Conservation (phyloP, 768 basidiomycete species). For the Boletus rubescentipes region DNA sequence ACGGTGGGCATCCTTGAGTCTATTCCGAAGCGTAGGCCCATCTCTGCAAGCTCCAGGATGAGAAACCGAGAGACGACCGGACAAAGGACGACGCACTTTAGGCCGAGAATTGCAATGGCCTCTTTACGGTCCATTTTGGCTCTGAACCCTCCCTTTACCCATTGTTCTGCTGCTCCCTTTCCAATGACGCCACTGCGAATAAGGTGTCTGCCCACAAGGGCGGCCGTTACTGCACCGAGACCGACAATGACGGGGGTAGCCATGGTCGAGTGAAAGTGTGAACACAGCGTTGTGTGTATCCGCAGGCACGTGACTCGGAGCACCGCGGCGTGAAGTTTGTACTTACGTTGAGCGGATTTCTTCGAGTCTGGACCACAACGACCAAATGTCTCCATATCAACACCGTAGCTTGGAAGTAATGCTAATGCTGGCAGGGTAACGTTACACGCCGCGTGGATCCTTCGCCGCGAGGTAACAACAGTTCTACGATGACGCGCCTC, state of each 20-base stretch:
- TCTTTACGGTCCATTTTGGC: constrained; percentile 96
- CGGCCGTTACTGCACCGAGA: constrained; percentile 74
- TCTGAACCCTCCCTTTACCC: constrained; percentile 92
- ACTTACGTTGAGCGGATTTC: not conserved
- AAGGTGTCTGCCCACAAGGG: constrained; percentile 69
- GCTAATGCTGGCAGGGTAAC: too few relatives aligned
- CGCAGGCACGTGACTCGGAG: constrained; percentile 12
- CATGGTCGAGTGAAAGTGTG: constrained; percentile 43
- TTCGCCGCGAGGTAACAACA: not conserved
- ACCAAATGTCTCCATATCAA: constrained; percentile 9
- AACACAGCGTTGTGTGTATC: not conserved
- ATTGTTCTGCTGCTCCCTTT: constrained; percentile 71
- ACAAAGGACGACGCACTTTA: constrained; percentile 65
- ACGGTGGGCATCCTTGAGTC: constrained; percentile 93
- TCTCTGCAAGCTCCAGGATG: constrained; percentile 61
- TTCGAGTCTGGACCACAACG: not conserved
- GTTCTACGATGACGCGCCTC: not conserved
- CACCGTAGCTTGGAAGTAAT: not conserved
- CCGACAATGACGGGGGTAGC: constrained; percentile 77
- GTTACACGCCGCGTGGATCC: constrained; percentile 3
- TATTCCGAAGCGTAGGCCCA: constrained; percentile 66
- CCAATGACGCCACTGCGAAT: constrained; percentile 60
- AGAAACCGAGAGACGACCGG: not conserved
- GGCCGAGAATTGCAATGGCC: constrained; percentile 86
- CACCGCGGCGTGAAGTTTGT: too few relatives aligned